Base-by-base conservation (phyloP, 2,329 filamentous ascomycete species). In the Capronia coronata region DNA sequence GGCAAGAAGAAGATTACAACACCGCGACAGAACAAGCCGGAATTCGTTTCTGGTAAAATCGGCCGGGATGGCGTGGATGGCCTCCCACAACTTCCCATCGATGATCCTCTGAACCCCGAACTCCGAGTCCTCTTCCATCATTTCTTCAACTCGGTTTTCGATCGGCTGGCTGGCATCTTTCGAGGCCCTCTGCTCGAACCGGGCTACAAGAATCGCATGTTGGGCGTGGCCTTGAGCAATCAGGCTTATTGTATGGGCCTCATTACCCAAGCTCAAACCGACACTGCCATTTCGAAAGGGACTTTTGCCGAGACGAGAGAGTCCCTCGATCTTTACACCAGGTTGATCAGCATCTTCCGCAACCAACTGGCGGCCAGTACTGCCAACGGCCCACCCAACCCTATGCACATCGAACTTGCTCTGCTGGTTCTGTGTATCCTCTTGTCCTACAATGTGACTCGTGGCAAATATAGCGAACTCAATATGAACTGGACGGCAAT, bases 61-160 rank as follows among this genome's bases (percentile, higher is more conserved):
- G 18, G 39, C 9, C 38, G 46, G 25, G 29, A 48, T 11, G 46
- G 46, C 11, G 46, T 48, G 14, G 46, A 48, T 48, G 38, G 39
- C 11, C 29, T 48, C 21, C 38, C 38, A 11, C 29, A 16, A 9
- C 21, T 48, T 4, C 46, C 45, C 8, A 30, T 48, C 25, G 40
- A 48, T 7, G 29, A 43, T n/a, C 27, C 27, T 6, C 19, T 47
- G 4, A 39, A 48, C 4, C 18, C 46, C 29, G 27, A 48, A 7
- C 39, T 42, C 19, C 38, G 46, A 30, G 38, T 22, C 7, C 35
- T 48, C 19, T 48, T 48, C 29, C 46, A 48, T 37, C 46, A 48
- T 43, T 48, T 48, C 46, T 48, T 48, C 25, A 16, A 42, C 27
- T 43, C 46, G 19, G 46, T 48, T 4, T 48, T 48, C 38, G 39